Percentiles rank a stretch among this genome's conserved stretches.
Conservation (phyloP, 352 stramenopile species). For the Globisporangium megalacanthum region DNA sequence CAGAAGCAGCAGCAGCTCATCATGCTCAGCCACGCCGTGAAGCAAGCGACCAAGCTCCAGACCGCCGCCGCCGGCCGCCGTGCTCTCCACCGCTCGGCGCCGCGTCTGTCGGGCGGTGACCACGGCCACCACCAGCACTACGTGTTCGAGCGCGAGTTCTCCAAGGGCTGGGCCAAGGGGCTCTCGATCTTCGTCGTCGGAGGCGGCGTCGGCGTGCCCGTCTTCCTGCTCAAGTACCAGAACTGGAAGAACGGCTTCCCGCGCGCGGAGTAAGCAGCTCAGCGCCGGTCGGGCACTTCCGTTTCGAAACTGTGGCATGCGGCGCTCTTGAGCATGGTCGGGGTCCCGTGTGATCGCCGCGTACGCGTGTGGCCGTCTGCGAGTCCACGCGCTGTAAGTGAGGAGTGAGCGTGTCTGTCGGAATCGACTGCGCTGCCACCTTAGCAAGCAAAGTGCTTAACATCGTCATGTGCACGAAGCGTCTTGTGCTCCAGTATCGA, state of each 20-base stretch:
- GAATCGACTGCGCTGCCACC: no score
- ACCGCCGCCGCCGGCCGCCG: conserved; percentile 35
- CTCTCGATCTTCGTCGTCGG: conserved; percentile 55
- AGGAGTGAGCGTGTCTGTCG: no score
- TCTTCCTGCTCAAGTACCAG: conserved; percentile 73
- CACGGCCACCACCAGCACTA: conserved; percentile 81
- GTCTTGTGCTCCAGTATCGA: no score
- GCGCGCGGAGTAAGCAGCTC: conserved; percentile 47
- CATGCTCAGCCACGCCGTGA: conserved; percentile 59
- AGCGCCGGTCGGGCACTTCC: background rate
- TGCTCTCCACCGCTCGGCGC: conserved; percentile 70
- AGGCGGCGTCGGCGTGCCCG: conserved; percentile 55
- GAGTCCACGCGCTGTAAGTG: no score
- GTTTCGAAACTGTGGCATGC: no score
- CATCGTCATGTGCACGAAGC: no score
- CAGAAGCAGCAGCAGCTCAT: background rate
- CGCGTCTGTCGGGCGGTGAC: conserved; percentile 58
- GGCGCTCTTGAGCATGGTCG: no score
- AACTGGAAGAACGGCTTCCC: conserved; percentile 90
- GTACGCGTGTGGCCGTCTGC: no score
- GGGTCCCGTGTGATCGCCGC: no score
- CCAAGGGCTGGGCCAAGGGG: conserved; percentile 61
- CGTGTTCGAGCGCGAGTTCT: conserved; percentile 81
- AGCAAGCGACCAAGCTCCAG: conserved; percentile 68
- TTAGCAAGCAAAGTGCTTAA: no score